Conservation (phyloP, 2,329 filamentous ascomycete species). For the Biscogniauxia marginata region DNA sequence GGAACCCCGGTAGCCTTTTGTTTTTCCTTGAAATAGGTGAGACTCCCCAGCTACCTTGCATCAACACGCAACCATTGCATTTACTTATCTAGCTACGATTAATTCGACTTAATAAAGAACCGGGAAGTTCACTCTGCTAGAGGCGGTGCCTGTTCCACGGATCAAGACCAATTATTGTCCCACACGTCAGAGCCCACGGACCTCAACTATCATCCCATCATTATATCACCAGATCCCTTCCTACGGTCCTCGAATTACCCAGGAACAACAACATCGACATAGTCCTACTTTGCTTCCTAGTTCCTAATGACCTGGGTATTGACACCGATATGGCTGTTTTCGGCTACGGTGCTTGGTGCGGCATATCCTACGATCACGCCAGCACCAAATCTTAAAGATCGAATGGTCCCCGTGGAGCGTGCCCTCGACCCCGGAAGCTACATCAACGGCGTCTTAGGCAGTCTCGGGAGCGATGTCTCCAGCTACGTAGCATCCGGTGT, state of each 20-base stretch:
- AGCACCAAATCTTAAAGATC: conserved; percentile 39
- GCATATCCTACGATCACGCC: conserved; percentile 48
- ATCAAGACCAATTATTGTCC: not conserved
- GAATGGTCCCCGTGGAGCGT: conserved; percentile 36
- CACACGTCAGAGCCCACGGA: not conserved
- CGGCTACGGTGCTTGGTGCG: conserved; percentile 20
- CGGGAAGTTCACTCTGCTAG: no score
- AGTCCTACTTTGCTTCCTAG: not conserved
- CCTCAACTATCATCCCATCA: not conserved
- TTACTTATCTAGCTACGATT: no score
- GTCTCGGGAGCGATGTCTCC: conserved; percentile 54
- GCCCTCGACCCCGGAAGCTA: conserved; percentile 48
- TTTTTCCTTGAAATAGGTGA: not conserved
- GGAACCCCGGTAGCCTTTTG: conserved; percentile 2
- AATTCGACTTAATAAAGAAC: no score
- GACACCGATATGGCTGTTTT: conserved; percentile 17
- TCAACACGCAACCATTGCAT: no score
- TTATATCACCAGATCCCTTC: not conserved
- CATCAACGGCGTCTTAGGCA: conserved; percentile 48
- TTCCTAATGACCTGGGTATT: not conserved
- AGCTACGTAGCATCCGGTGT: conserved; percentile 63
- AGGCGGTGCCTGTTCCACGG: no score
- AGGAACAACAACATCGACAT: no score
- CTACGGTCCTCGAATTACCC: not conserved
- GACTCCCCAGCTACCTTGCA: not conserved